A percentile compares a stretch with the other conserved stretches of the same genome.
phyloP scores from a whole-genome alignment of 495 filamentous ascomycete genomes.

The Geoglossum glabrum region DNA sequence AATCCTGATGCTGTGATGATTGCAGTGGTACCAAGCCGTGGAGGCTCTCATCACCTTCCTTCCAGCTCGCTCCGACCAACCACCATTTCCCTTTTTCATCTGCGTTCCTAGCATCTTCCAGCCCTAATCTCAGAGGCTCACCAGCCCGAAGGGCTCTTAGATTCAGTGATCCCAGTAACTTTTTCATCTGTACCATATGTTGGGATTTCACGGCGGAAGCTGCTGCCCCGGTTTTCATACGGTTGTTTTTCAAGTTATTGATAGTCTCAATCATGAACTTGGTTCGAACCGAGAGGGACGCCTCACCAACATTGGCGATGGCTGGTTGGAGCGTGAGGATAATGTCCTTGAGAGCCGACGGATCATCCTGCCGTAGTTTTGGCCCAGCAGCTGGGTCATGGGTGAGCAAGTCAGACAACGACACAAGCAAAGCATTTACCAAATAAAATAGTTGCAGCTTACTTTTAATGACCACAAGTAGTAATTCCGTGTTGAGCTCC shows the following conservation, averaged over 20 bases:
- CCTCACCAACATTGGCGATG: constrained; percentile 41
- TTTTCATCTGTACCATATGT: constrained; percentile 70
- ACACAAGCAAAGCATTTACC: not conserved
- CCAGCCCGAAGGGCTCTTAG: constrained; percentile 43
- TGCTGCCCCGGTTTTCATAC: constrained; percentile 48
- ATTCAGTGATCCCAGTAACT: constrained; percentile 55
- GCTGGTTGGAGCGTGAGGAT: constrained; percentile 57
- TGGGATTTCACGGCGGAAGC: constrained; percentile 46
- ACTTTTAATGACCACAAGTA: constrained; percentile 68
- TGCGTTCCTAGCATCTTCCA: constrained; percentile 60
- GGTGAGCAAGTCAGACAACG: not conserved
- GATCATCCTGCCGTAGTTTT: constrained; percentile 77
- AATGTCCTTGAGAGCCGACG: constrained; percentile 78
- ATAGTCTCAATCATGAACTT: constrained; percentile 98
- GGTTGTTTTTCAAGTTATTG: constrained; percentile 85
- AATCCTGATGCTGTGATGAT: constrained; percentile 12
- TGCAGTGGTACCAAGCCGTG: not conserved
- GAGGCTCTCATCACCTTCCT: constrained; percentile 20
- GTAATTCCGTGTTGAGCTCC: constrained; percentile 78
- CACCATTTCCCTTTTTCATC: constrained; percentile 94
- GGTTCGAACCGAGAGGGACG: constrained; percentile 63
- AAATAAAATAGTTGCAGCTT: constrained; percentile 7
- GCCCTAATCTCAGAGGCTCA: constrained; percentile 63
- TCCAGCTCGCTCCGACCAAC: constrained; percentile 88
- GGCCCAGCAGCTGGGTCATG: constrained; percentile 36